Base-by-base conservation (phyloP, 2,329 filamentous ascomycete species). In the Hymenoscyphus occultus region DNA sequence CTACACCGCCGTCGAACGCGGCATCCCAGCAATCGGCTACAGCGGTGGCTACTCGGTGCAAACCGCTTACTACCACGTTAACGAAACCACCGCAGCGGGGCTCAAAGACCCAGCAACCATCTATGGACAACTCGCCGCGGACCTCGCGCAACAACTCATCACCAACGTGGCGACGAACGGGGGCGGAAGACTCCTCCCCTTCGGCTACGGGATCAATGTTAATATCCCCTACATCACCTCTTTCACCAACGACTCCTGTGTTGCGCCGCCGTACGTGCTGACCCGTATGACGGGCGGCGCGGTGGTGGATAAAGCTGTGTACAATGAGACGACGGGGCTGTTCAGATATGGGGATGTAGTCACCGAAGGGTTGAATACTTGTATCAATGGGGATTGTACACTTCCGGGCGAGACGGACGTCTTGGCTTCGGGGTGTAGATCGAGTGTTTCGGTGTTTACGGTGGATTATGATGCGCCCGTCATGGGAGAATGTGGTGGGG, bases 141-240 rank as follows among this genome's bases (percentile, higher is more conserved):
- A 79, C 42, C 71, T 84, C 1, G 78, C 83, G 3, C 74, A 81
- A 1, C 73, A 79, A 31, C 75, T 84, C 51, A 78, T 81, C 65
- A 69, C 76, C 1, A 80, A 76, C 31, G 58, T 61, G 16, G 62
- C 61, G 5, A 60, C 35, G 32, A 67, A 71, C 4, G 68, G 70
- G 13, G 74, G 72, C 2, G 70, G 70, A 0, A 75, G 75, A 5
- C 67, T 79, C 5, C 73, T 85, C 1, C 83, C 82, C 0, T 73
- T 80, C 0, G 82, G 82, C 1, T 84, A 84, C 66, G 81, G 82
- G n/a, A 72, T 83, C 45, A 81, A 75, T 32, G 80, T 85, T 68
- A 85, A 85, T 67, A 80, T 81, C 32, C 82, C 82, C 1, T 72
- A 74, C 2, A 75, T 84, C 39, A 78, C 76, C 0, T 77, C 75